Base-by-base conservation (phyloP, 495 filamentous ascomycete species). In the Trichoderma virens region DNA sequence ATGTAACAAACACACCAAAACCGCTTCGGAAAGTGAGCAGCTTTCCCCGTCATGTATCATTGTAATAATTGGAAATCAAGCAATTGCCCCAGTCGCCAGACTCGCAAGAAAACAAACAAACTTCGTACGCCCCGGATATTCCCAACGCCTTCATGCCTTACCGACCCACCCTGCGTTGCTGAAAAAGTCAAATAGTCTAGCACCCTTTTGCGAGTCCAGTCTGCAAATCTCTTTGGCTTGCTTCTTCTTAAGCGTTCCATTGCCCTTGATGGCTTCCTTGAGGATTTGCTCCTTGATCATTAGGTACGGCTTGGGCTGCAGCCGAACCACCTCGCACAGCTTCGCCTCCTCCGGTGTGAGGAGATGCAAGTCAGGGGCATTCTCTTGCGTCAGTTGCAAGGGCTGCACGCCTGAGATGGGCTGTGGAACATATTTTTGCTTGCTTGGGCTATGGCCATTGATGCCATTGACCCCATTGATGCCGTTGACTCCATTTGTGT, bases 271-370 rank as follows among this genome's bases (percentile, higher is more conserved):
- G 0, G 93, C 90, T 71, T 97, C 92, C 70, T 89, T 90, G 56
- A 98, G 74, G 39, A 97, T 74, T 31, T 87, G 84, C 70, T 97
- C 92, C 75, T 98, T 98, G 74, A 99, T 92, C 68, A 90, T 90
- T 38, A 96, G 71, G 71, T 97, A 99, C 1, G 95, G 90, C 74
- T 98, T 98, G 1, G 94, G 95, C 73, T 91, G 86, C 38, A 98
- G 74, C 34, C 90, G 85, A 5, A 96, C 79, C 59, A 86, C 83
- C 66, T 87, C 87, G 76, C 95, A 98, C 3, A 99, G 76, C 70
- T 97, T 90, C 1, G 81, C 78, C 73, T 98, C 95, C 61, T 94
- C 92, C 5, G 84, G 80, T 0, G 88, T 89, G n/a, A 98, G 76
- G 1, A 99, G 83, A 68, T 98, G 94, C 20, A 92, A 71, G 67